Evolutionary conservation across 371 early-diverging fungal genomes (phyloP).

Genomic region (Nematocida sp.): DNA sequence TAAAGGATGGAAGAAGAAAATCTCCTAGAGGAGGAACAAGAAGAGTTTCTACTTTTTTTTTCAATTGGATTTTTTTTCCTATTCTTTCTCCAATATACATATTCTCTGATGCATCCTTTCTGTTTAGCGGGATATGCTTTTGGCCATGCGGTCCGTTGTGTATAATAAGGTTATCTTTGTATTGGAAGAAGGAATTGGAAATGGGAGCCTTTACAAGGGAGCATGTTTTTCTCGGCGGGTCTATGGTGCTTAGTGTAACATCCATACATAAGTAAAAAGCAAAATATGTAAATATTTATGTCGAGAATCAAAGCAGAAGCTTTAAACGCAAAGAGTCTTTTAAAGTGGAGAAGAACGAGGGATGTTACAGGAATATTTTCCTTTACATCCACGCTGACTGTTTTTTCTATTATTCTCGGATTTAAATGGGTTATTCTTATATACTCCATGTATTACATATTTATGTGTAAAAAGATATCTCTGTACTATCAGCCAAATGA

Average conservation of each 20-base stretch:
- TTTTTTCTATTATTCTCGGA: conserved; percentile 38
- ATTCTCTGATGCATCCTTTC: not conserved
- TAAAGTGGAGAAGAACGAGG: not conserved
- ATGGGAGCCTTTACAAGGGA: not conserved
- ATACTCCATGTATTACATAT: conserved; percentile 38
- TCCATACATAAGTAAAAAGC: not conserved
- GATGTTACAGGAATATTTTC: conserved; percentile 19
- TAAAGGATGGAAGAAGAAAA: conserved; percentile 27
- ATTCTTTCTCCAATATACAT: conserved; percentile 17
- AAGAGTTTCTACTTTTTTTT: not conserved
- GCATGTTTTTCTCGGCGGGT: not conserved
- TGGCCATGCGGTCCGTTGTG: not conserved
- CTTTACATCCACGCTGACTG: conserved; percentile 41
- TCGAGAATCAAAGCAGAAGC: not conserved
- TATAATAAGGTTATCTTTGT: not conserved
- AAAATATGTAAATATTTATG: conserved; percentile 45
- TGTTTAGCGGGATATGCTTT: conserved; percentile 8
- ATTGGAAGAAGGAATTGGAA: not conserved
- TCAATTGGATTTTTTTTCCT: not conserved
- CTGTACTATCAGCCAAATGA: conserved; percentile 40
- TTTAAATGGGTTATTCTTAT: conserved; percentile 45
- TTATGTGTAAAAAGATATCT: conserved; percentile 35
- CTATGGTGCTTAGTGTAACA: not conserved
- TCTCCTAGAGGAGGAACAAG: conserved; percentile 7
- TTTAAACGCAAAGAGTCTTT: not conserved